Evolutionary conservation across 1,284 basidiomycete genomes (phyloP), one percentile per base, ranked within the genome.

Genomic region (Papiliotrema terrestris): DNA sequence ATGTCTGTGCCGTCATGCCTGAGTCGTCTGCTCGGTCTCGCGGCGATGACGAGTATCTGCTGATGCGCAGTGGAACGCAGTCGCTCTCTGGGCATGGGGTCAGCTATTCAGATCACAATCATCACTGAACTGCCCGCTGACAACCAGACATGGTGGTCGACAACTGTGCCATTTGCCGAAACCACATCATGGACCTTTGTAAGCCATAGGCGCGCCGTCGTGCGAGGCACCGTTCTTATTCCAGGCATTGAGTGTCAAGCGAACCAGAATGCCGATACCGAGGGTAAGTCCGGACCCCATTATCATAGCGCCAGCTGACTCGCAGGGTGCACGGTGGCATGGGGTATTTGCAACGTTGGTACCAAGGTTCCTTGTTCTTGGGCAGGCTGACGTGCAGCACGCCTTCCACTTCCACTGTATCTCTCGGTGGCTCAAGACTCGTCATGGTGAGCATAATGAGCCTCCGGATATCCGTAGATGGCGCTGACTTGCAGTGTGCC

Each of bases 371-470:
- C 29, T 8, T 51, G 45, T 53, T n/a, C 37, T n/a, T 14, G 36
- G 44, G 32, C 36, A 38, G 45, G 36, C 14, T 9, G 37, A 20
- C 26, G 35, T 39, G 19, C 69, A 98, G 94, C 95, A 99, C 74
- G 95, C 95, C 4, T 99, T 99, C 83, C 95, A 99, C 79, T 99
- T 98, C 80, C 95, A 98, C 78, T 99, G 95, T 78, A 99, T 99
- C 74, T 96, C 94, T 20, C 86, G 96, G 51, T 99, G 96, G 96
- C 83, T 99, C 65, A 99, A 98, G 83, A 98, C 96, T 19, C 85
- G 96, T 65, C 96, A 98, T 59, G 76, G 76, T 78, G 57, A 59
- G 76, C 60, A 5, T 15, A 32, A 32, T 11, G 29, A 32, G 11
- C 29, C 11, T 6, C 11, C 11, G 29, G 5, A 11, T 32, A 32